Evolutionary conservation across 179 eudicot species (phyloP).

Genomic region (Silene coronaria): DNA sequence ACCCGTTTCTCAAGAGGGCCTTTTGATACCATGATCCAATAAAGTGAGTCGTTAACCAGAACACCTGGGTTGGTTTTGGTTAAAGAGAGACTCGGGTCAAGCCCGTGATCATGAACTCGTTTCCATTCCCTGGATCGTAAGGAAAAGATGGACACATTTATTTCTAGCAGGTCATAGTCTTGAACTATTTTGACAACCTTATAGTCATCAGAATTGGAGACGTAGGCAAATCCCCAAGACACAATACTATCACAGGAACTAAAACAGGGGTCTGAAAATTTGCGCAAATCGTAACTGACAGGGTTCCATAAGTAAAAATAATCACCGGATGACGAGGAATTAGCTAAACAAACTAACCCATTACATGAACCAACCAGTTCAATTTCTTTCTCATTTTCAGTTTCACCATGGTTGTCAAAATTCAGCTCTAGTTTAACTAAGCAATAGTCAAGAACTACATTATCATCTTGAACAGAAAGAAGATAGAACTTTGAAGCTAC

Average conservation of each 20-base stretch:
- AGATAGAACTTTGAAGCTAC: slow-evolving; percentile 24
- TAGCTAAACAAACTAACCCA: slow-evolving; percentile 26
- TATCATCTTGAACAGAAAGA: slow-evolving; percentile 17
- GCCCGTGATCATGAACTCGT: slow-evolving; percentile 18
- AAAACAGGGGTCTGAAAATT: slow-evolving; percentile 5
- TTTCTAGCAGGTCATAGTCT: slow-evolving; percentile 16
- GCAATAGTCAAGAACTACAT: slow-evolving; percentile 20
- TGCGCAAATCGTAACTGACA: slow-evolving; percentile 17
- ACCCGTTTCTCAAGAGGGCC: background rate
- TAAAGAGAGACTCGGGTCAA: slow-evolving; percentile 15
- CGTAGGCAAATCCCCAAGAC: slow-evolving; percentile 29
- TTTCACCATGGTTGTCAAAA: slow-evolving; percentile 2
- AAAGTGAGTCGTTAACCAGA: slow-evolving; percentile 20
- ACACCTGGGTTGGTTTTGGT: slow-evolving; percentile 23
- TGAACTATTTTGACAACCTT: slow-evolving; percentile 26
- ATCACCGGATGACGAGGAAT: slow-evolving; percentile 18
- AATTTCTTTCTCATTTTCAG: background rate
- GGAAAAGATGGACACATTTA: slow-evolving; percentile 16
- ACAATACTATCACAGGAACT: slow-evolving; percentile 1
- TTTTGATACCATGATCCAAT: slow-evolving; percentile 22
- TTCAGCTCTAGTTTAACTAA: slow-evolving; percentile 30
- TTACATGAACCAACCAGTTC: slow-evolving; percentile 25
- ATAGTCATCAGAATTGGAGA: slow-evolving; percentile 24
- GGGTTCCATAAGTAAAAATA: slow-evolving; percentile 30
- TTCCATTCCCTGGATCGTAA: slow-evolving; percentile 22